phyloP scores from a whole-genome alignment of 805 yeast species.

The Lachancea sp. region DNA sequence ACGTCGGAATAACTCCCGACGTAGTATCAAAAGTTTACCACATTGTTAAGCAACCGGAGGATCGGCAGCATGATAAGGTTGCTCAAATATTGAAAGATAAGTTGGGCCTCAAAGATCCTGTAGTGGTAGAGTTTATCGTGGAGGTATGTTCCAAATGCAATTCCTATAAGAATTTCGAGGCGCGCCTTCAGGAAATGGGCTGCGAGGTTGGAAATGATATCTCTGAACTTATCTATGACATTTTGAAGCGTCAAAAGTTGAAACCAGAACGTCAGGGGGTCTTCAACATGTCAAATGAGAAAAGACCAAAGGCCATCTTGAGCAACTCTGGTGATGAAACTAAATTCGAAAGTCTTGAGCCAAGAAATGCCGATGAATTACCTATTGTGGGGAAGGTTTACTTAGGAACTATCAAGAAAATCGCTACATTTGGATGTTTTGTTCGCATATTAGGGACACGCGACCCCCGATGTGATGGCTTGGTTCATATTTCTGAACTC shows the following conservation, averaged over 20 bases:
- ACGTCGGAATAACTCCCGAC: conserved; percentile 34
- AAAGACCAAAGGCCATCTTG: conserved; percentile 18
- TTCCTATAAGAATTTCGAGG: conserved; percentile 11
- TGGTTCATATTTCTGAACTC: conserved; percentile 74
- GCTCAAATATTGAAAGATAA: conserved; percentile 12
- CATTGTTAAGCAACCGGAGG: neutral
- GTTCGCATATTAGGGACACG: conserved; percentile 43
- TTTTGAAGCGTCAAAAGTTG: neutral
- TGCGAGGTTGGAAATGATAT: conserved; percentile 18
- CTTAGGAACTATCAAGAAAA: conserved; percentile 52
- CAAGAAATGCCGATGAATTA: conserved; percentile 4
- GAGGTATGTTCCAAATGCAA: conserved; percentile 15
- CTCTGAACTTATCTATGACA: conserved; percentile 11
- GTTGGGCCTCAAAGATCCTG: conserved; percentile 16
- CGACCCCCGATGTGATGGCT: conserved; percentile 42
- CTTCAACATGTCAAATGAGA: conserved; percentile 18
- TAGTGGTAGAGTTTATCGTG: conserved; percentile 22
- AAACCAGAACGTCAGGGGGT: conserved; percentile 7
- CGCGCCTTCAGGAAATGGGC: conserved; percentile 19
- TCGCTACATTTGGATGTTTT: conserved; percentile 75
- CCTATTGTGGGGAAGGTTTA: conserved; percentile 44
- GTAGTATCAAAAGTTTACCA: conserved; percentile 13
- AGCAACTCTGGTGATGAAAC: neutral
- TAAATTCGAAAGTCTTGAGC: conserved; percentile 8
- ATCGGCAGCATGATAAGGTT: conserved; percentile 8